Percentiles rank a stretch among this genome's conserved stretches.
phyloP scores from a whole-genome alignment of 257 asterid genomes.

The Penstemon davidsonii region DNA sequence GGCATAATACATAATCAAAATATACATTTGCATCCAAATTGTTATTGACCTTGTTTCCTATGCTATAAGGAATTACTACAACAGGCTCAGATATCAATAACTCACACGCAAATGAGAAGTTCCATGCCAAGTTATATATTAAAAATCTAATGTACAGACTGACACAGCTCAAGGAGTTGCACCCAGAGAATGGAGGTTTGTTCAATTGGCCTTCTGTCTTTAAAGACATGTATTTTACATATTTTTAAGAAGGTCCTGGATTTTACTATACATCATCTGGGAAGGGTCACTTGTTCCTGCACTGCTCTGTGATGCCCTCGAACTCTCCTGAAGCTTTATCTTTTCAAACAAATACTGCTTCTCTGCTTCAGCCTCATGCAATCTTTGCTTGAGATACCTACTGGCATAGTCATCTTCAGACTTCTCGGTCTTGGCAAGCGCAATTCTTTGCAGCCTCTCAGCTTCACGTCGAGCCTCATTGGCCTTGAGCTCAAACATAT shows the following conservation, averaged over 20 bases:
- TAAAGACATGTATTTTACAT: constrained; percentile 50
- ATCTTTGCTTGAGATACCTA: constrained; percentile 82
- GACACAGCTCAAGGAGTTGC: constrained; percentile 32
- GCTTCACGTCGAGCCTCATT: constrained; percentile 91
- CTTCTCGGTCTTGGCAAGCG: constrained; percentile 81
- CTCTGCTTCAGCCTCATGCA: constrained; percentile 97
- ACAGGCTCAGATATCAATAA: constrained; percentile 16
- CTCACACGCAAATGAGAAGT: constrained; percentile 24
- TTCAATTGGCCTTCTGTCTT: constrained; percentile 41
- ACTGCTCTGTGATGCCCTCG: constrained; percentile 64
- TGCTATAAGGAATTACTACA: constrained; percentile 15
- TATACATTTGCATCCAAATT: background rate
- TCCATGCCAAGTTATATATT: constrained; percentile 24
- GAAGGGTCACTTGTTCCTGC: constrained; percentile 58
- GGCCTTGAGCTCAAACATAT: constrained; percentile 89
- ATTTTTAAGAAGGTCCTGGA: constrained; percentile 79
- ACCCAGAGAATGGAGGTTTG: constrained; percentile 37
- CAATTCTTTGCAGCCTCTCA: constrained; percentile 81
- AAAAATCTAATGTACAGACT: constrained; percentile 30
- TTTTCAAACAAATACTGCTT: constrained; percentile 82
- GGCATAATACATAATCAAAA: background rate
- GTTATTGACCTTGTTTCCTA: constrained; percentile 13
- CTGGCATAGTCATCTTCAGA: constrained; percentile 88
- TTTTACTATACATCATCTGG: constrained; percentile 61
- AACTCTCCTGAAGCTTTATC: constrained; percentile 83